Evolutionary conservation across 2,329 filamentous ascomycete genomes (phyloP).

Genomic region (Claviceps sp.): DNA sequence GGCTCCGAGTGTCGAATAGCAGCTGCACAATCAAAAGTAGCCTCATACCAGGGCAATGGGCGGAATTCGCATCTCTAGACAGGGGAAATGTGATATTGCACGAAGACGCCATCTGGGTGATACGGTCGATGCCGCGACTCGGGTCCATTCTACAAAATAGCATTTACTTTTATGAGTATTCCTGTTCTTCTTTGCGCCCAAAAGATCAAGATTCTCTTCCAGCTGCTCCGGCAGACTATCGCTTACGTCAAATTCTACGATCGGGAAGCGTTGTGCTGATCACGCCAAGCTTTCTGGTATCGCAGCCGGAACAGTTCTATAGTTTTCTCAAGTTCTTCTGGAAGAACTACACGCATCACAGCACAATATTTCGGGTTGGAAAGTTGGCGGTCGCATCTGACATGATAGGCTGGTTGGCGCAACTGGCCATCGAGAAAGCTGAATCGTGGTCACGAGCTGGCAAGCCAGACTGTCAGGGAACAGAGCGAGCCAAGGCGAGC

Average conservation of each 20-base stretch:
- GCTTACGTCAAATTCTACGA: slow-evolving; percentile 17
- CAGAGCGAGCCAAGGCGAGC: slow-evolving; percentile 5
- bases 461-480: neutral
- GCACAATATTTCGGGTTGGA: slow-evolving; percentile 6
- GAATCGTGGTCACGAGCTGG: neutral
- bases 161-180: slow-evolving; percentile 27
- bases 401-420: slow-evolving; percentile 17
- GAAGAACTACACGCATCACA: slow-evolving; percentile 10
- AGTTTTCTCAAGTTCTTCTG: slow-evolving; percentile 24
- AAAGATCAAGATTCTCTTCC: neutral
- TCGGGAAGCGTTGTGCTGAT: slow-evolving; percentile 23
- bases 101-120: slow-evolving; percentile 23
- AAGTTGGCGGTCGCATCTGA: slow-evolving; percentile 18
- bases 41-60: slow-evolving; percentile 32
- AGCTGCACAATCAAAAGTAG: slow-evolving; percentile 29
- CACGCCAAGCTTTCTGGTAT: slow-evolving; percentile 28
- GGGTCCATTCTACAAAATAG: slow-evolving; percentile 17
- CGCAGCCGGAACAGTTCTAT: slow-evolving; percentile 21
- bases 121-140: slow-evolving; percentile 28
- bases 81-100: slow-evolving; percentile 30
- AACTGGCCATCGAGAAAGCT: slow-evolving; percentile 14
- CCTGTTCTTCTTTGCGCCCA: slow-evolving; percentile 1
- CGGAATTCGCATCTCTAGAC: slow-evolving; percentile 23
- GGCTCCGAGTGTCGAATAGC: slow-evolving; percentile 28
- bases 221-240: slow-evolving; percentile 9